A percentile compares a stretch with the other conserved stretches of the same genome.
phyloP scores from a whole-genome alignment of 1,139 yeast species.

The Lodderomyces margitis region DNA sequence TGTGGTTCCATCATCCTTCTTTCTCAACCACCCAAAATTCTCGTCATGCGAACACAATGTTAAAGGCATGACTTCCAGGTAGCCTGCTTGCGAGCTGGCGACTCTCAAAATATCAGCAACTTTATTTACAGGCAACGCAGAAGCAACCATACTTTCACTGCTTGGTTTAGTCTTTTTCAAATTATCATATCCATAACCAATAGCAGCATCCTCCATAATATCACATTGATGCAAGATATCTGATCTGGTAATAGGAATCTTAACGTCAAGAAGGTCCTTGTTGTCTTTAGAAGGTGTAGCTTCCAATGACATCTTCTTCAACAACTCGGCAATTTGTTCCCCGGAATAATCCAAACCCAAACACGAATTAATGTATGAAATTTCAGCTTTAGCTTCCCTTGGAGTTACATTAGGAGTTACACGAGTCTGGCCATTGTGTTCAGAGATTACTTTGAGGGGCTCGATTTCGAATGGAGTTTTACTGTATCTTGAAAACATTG shows the following conservation, averaged over 20 bases:
- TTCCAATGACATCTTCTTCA: constrained; percentile 76
- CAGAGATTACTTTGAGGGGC: constrained; percentile 81
- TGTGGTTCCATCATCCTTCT: constrained; percentile 65
- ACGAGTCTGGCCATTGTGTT: constrained; percentile 78
- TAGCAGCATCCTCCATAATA: constrained; percentile 97
- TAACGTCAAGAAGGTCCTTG: constrained; percentile 59
- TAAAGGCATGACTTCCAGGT: constrained; percentile 93
- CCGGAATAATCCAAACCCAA: constrained; percentile 74
- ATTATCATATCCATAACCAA: constrained; percentile 93
- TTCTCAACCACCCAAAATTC: constrained; percentile 82
- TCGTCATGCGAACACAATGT: constrained; percentile 96
- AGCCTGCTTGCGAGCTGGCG: constrained; percentile 93
- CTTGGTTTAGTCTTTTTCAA: constrained; percentile 79
- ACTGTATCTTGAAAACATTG: constrained; percentile 93
- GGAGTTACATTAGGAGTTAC: constrained; percentile 71
- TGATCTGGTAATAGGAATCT: constrained; percentile 89
- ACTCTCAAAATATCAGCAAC: constrained; percentile 85
- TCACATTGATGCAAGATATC: constrained; percentile 97
- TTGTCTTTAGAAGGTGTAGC: constrained; percentile 56
- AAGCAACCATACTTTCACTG: constrained; percentile 77
- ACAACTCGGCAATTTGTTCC: constrained; percentile 64
- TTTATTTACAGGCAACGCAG: constrained; percentile 88
- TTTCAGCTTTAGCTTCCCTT: constrained; percentile 72
- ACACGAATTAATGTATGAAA: constrained; percentile 86
- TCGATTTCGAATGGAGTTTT: constrained; percentile 77